Evolutionary conservation across 768 basidiomycete species (phyloP).

Genomic region (Auricularia sp.): DNA sequence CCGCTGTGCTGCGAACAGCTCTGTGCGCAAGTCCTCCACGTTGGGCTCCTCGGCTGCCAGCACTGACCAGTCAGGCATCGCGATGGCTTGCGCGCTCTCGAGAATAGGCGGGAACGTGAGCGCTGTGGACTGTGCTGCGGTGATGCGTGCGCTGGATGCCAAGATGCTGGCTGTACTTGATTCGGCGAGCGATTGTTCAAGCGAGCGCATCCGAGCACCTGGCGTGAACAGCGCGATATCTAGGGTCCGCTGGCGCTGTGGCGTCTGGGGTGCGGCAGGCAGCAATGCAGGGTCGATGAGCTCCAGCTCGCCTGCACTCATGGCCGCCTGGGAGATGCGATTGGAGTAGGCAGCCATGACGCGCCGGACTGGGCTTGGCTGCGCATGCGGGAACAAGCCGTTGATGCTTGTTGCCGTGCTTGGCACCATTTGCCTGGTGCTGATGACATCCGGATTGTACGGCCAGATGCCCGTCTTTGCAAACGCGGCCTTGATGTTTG

Average conservation of each 20-base stretch:
- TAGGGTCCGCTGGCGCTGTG: not conserved
- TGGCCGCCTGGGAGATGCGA: not conserved
- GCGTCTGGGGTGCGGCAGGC: not conserved
- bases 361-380: not conserved
- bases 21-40: slow-evolving; percentile 2
- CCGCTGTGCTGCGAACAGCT: slow-evolving; percentile 8
- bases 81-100: slow-evolving; percentile 6
- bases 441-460: not conserved
- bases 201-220: not conserved
- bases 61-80: slow-evolving; percentile 9
- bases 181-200: not conserved
- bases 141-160: slow-evolving; percentile 10
- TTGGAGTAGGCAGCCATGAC: not conserved
- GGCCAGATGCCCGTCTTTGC: not conserved
- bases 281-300: not conserved
- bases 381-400: not conserved
- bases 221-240: not conserved
- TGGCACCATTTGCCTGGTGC: not conserved
- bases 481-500: not conserved
- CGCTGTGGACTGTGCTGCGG: not conserved
- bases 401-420: not conserved
- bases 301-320: no score
- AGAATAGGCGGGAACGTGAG: slow-evolving; percentile 7
- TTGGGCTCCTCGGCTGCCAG: not conserved
- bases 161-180: slow-evolving; percentile 18